Evolutionary conservation across 331 rosid genomes (phyloP).

Genomic region (Quercus tomentella): DNA sequence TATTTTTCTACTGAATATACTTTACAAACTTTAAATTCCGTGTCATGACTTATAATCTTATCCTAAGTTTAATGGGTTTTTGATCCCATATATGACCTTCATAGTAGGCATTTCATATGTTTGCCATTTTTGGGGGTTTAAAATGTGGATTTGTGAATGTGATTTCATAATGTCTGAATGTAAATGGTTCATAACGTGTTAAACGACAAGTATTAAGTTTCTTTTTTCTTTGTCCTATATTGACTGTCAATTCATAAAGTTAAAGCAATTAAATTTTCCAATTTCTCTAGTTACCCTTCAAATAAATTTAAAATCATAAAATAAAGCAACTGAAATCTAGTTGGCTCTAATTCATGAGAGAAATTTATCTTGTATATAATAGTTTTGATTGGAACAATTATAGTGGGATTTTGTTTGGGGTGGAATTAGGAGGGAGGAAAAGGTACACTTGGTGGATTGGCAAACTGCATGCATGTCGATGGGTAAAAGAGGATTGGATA

Average conservation of each 20-base stretch:
- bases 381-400: too few species aligned
- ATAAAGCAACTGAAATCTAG: too few species aligned
- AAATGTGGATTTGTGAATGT: neutral
- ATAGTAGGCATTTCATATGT: neutral
- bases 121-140: neutral
- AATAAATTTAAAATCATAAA: too few species aligned
- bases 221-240: neutral
- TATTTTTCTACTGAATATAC: neutral
- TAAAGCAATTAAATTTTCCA: too few species aligned
- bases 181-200: neutral
- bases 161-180: neutral
- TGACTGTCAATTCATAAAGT: neutral
- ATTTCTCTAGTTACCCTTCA: too few species aligned
- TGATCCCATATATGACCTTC: neutral
- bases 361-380: too few species aligned
- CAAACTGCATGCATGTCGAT: too few species aligned
- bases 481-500: too few species aligned
- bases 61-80: neutral
- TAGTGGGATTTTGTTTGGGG: too few species aligned
- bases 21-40: neutral
- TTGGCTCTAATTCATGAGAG: too few species aligned
- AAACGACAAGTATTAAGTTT: neutral
- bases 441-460: too few species aligned
- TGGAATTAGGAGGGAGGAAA: too few species aligned
- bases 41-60: neutral